A percentile compares a stretch with the other conserved stretches of the same genome.
Evolutionary conservation across 2,329 filamentous ascomycete genomes (phyloP).

Genomic region (Exserohilum turcica): DNA sequence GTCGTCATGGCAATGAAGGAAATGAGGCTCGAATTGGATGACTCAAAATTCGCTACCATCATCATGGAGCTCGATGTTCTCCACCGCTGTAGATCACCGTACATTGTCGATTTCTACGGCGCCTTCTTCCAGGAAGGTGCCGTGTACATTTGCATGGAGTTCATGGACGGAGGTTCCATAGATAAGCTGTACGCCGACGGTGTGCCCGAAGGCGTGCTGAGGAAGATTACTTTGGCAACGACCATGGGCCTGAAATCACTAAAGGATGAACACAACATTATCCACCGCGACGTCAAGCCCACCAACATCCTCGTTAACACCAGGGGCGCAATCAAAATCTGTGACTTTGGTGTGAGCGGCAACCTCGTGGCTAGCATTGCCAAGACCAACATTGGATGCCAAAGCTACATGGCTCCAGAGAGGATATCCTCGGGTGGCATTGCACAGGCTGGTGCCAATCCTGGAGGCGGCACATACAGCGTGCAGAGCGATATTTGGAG

Average conservation of each 20-base stretch:
- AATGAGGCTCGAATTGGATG: constrained; percentile 91
- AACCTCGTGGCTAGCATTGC: constrained; percentile 97
- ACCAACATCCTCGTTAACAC: constrained; percentile 97
- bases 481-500: constrained; percentile 99
- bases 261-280: constrained; percentile 99
- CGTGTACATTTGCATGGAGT: constrained; percentile 99
- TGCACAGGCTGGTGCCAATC: constrained; percentile 69
- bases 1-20: constrained; percentile 99
- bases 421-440: constrained; percentile 87
- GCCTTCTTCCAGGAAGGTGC: constrained; percentile 99
- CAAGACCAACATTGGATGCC: constrained; percentile 97
- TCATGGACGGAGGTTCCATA: constrained; percentile 97
- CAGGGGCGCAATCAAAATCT: constrained; percentile 92
- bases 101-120: constrained; percentile 98
- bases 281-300: constrained; percentile 96
- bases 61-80: constrained; percentile 97
- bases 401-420: constrained; percentile 99
- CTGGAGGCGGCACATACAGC: constrained; percentile 84
- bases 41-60: constrained; percentile 95
- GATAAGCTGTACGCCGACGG: constrained; percentile 94
- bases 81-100: constrained; percentile 91
- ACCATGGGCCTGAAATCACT: constrained; percentile 88
- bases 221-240: constrained; percentile 88
- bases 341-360: constrained; percentile 95
- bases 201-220: constrained; percentile 83